These are phyloP conservation scores for Thalassiosira profunda DNA, from an alignment of 108 stramenopile species.

Conservation along the genomic window DNA sequence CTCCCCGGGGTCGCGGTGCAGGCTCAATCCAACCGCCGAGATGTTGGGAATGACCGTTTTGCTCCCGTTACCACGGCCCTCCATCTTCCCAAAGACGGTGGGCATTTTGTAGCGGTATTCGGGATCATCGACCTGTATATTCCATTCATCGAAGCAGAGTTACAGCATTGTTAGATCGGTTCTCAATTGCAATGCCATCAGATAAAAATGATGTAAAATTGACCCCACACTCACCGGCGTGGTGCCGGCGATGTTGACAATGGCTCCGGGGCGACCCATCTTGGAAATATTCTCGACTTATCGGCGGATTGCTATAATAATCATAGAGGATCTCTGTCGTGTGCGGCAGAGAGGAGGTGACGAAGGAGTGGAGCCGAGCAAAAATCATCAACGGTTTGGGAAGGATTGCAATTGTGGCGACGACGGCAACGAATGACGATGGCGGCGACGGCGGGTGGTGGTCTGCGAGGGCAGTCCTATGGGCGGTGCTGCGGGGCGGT, in stretches of 20 bases:
- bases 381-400: too few species aligned
- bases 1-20: slow-evolving; percentile 94
- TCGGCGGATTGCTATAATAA: slow-evolving; percentile 11
- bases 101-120: slow-evolving; percentile 99
- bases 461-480: too few species aligned
- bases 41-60: slow-evolving; percentile 98
- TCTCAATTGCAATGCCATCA: not conserved
- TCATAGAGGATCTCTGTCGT: slow-evolving; percentile 38
- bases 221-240: slow-evolving; percentile 56
- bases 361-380: too few species aligned
- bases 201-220: not conserved
- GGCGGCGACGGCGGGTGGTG: too few species aligned
- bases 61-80: slow-evolving; percentile 99
- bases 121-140: slow-evolving; percentile 83
- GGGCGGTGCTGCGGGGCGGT: too few species aligned
- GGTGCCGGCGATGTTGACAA: slow-evolving; percentile 91
- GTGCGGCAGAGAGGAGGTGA: slow-evolving; percentile 21
- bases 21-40: slow-evolving; percentile 77
- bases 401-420: too few species aligned
- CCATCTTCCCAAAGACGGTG: slow-evolving; percentile 95
- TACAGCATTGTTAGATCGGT: not conserved
- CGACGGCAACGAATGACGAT: too few species aligned
- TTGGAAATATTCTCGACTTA: slow-evolving; percentile 31
- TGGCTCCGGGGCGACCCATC: slow-evolving; percentile 78
- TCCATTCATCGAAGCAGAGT: not conserved